Percentiles rank a stretch among this genome's conserved stretches.
phyloP scores from a whole-genome alignment of 1,139 yeast genomes.

The Geotrichum candidum region DNA sequence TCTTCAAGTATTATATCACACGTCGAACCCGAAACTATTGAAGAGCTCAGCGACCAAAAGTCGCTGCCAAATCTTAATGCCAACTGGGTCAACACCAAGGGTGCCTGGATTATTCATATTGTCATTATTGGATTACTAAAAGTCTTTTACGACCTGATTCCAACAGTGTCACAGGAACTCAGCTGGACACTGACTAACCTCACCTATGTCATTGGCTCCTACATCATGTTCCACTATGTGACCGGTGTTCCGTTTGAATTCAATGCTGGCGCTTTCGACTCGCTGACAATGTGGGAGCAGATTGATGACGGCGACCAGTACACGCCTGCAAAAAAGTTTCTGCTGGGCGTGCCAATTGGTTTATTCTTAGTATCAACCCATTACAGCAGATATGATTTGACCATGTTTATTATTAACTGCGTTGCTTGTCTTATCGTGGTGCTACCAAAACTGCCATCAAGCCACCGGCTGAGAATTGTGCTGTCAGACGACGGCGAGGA shows the following conservation, averaged over 20 bases:
- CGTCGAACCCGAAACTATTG: conserved; percentile 87
- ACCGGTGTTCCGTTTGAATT: conserved; percentile 97
- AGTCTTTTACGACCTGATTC: conserved; percentile 68
- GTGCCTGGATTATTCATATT: conserved; percentile 89
- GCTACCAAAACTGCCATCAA: conserved; percentile 75
- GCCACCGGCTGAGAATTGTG: conserved; percentile 37
- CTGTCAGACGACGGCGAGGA: conserved; percentile 26
- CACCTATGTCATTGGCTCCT: conserved; percentile 85
- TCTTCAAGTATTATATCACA: conserved; percentile 68
- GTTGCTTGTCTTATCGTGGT: conserved; percentile 76
- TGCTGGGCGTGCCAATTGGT: conserved; percentile 84
- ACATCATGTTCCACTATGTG: conserved; percentile 92
- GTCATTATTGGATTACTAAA: conserved; percentile 72
- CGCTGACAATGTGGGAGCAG: conserved; percentile 98
- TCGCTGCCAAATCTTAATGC: conserved; percentile 87
- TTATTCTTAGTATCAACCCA: conserved; percentile 85
- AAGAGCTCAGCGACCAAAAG: conserved; percentile 87
- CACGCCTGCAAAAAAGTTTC: conserved; percentile 91
- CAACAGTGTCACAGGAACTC: conserved; percentile 65
- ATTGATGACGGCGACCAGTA: conserved; percentile 95
- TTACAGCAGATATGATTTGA: conserved; percentile 78
- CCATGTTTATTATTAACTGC: conserved; percentile 72
- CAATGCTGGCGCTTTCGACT: conserved; percentile 93
- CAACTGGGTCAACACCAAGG: conserved; percentile 91
- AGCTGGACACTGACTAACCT: conserved; percentile 92